Base-by-base conservation (phyloP, 345 rosid species). In the Brassica cretica region DNA sequence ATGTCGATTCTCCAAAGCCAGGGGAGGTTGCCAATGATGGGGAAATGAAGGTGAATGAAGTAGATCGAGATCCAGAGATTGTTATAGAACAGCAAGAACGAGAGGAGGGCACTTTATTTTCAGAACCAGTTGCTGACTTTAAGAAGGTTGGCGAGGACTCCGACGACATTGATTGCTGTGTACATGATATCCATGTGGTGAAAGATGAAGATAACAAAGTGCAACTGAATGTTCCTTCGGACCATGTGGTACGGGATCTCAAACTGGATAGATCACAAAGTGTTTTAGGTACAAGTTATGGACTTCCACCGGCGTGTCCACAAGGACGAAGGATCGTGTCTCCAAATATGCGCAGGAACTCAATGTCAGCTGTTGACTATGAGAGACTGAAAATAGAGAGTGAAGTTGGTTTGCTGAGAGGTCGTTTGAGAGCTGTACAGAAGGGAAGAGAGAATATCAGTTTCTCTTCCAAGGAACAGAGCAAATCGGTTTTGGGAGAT, bases 301-400 rank as follows among this genome's bases (percentile, higher is more conserved):
- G 71, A 69, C 70, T 84, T 59, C 83, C 84, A 37, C 83, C 68
- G 4, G 12, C 59, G 24, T 77, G 77, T 74, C 64, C 77, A 81
- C 76, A 64, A 6, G 77, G 75, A 39, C 65, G 82, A 5, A 81
- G 79, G 53, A 53, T 71, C 51, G 61, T 72, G 77, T 78, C 76
- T 75, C 78, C 83, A 32, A 81, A 68, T 82, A 66, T 82, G 12
- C 82, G 89, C n/a, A 85, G 93, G 72, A 84, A 88, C 73, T 91
- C 96, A 24, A 88, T 91, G 96, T 88, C 96, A 70, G 85, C 88
- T 69, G 80, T 88, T 76, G 96, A 91, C 74, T 81, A 74, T 70
- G 93, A 91, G 71, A 87, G 92, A 82, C 69, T 79, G 15, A 91
- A 89, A 78, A 80, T 91, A 39, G 93, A 91, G 66, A 76, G 72